Base-by-base conservation (phyloP, 495 filamentous ascomycete genomes). In the Thermochaetoides thermophila region DNA sequence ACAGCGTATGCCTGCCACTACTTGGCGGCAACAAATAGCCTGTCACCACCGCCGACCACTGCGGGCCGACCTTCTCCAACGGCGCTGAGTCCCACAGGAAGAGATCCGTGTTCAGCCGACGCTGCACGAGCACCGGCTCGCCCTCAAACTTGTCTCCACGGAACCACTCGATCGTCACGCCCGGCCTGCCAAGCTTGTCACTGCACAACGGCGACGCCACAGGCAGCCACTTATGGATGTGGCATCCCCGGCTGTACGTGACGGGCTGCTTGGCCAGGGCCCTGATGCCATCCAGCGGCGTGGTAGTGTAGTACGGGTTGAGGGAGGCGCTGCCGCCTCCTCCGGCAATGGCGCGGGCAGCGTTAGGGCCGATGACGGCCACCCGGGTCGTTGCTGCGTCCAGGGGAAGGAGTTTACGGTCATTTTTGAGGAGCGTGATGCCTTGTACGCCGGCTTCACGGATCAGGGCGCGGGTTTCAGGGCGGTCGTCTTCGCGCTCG, bases 301-400 rank as follows among this genome's bases (percentile, higher is more conserved):
- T 48, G 0, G 69, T 73, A 13, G 68, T 74, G 52, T 89, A 87
- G 50, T 92, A 87, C 3, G 83, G 75, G 39, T 76, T 74, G 18
- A 91, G 56, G 29, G 73, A 76, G 1, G 84, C 81, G 40, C 78
- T 85, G 7, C 84, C 82, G 37, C 84, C 84, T 25, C 84, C 83
- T 32, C 78, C 76, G 31, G 78, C 78, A 22, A 81, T 76, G 0
- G 82, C 78, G 30, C 76, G 57, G 42, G 81, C 81, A 20, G 78
- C 73, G 49, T 91, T 91, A 7, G 84, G 84, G 0, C 84, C 83
- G 36, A 93, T 89, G 19, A 89, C 66, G 6, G 81, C 74, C 28
- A 87, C 64, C 43, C 59, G 68, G 29, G 65, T 63, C 20, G 70
- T 67, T 10, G 66, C 63, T 15, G 66, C 63, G 28, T 73, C 63